A percentile compares a stretch with the other conserved stretches of the same genome.
These are phyloP conservation scores for Glomus cerebriforme DNA, from an alignment of 192 early-diverging fungal genomes.

Conservation along the genomic window DNA sequence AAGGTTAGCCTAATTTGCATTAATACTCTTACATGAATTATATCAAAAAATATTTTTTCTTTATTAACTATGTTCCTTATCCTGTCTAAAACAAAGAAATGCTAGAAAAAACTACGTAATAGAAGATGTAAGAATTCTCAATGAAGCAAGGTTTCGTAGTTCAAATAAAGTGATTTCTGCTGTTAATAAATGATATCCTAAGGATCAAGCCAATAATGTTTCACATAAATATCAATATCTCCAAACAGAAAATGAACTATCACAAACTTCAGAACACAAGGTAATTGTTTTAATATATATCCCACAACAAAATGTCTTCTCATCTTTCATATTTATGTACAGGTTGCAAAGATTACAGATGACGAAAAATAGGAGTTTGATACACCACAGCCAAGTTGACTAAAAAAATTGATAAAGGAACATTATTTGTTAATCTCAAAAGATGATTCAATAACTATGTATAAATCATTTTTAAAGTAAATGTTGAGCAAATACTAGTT, in stretches of 20 bases:
- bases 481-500: constrained; percentile 17
- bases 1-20: constrained; percentile 9
- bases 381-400: constrained; percentile 20
- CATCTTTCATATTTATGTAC: constrained; percentile 8
- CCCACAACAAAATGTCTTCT: constrained; percentile 7
- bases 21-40: constrained; percentile 12
- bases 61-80: background rate
- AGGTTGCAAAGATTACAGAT: constrained; percentile 14
- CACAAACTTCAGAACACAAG: constrained; percentile 5
- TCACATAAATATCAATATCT: background rate
- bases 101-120: constrained; percentile 16
- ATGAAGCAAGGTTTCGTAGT: constrained; percentile 26
- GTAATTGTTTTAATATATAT: constrained; percentile 19
- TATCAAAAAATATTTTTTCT: constrained; percentile 24
- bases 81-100: constrained; percentile 23
- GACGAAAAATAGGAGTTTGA: constrained; percentile 28
- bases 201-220: constrained; percentile 20
- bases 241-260: background rate
- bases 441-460: constrained; percentile 14
- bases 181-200: constrained; percentile 14
- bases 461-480: constrained; percentile 24
- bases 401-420: constrained; percentile 7
- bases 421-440: constrained; percentile 10
- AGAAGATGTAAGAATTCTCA: constrained; percentile 23
- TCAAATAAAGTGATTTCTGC: constrained; percentile 13